Percentiles rank a stretch among this genome's conserved stretches.
phyloP scores from a whole-genome alignment of 306 rosid species.

The Pyrus betulifolia region DNA sequence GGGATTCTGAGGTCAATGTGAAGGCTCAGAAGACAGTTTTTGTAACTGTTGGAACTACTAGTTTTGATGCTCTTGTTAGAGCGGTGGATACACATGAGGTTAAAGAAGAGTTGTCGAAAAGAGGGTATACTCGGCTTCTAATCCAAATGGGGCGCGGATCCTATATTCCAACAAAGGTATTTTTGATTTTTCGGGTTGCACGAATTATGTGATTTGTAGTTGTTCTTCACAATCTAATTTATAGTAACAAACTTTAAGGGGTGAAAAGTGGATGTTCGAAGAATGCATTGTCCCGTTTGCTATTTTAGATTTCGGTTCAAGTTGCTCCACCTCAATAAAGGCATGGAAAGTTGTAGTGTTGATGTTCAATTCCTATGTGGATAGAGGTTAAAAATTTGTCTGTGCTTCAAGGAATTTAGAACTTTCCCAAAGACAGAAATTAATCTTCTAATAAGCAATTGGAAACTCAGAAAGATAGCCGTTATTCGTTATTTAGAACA shows the following conservation, averaged over 20 bases:
- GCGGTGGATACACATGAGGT: slow-evolving; percentile 45
- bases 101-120: slow-evolving; percentile 38
- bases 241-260: not conserved
- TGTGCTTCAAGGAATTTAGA: not conserved
- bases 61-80: slow-evolving; percentile 72
- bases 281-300: not conserved
- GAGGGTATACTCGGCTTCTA: slow-evolving; percentile 73
- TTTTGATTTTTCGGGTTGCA: not conserved
- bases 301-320: not conserved
- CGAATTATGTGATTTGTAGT: not conserved
- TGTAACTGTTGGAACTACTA: slow-evolving; percentile 80
- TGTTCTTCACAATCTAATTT: not conserved
- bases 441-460: not conserved
- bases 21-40: slow-evolving; percentile 38
- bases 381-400: not conserved
- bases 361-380: not conserved
- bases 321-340: not conserved
- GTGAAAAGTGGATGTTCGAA: not conserved
- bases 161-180: slow-evolving; percentile 64
- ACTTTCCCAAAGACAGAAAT: not conserved
- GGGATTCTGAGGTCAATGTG: slow-evolving; percentile 11
- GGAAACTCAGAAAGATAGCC: not conserved
- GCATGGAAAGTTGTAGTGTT: not conserved
- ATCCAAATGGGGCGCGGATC: slow-evolving; percentile 91
- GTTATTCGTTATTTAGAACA: not conserved